Base-by-base conservation (phyloP, 2,329 filamentous ascomycete genomes). In the Apiospora sp. region DNA sequence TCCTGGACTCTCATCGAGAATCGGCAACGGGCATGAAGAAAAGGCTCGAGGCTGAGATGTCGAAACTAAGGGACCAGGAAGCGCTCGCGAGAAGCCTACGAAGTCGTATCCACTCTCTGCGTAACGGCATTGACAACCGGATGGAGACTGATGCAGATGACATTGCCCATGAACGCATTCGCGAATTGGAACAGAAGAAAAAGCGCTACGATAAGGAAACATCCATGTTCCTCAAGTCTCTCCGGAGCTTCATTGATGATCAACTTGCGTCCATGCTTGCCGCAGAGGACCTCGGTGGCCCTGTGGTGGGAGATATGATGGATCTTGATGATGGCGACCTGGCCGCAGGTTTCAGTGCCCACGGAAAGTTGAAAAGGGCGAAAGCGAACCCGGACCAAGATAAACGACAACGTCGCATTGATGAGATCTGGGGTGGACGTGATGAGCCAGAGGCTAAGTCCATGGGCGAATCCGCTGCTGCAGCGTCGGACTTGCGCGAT, bases 261-360 rank as follows among this genome's bases (percentile, higher is more conserved):
- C 88, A 90, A 54, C 86, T 97, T 0, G 92, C 93, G 1, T 83
- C 89, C 3, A 93, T 96, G 90, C 86, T 97, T 61, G 94, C 94
- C 8, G 93, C 93, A 0, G 94, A 97, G 83, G 93, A 95, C 78
- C 86, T 95, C 1, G 94, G 94, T 10, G 94, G 94, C 0, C 94
- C 94, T 0, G 92, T 95, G 14, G 93, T 95, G 0, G 93, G 94
- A 4, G 92, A 94, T 75, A 86, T 92, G 76, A 86, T 92, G 78
- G 90, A 93, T 80, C 78, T 93, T 30, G 83, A 91, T 85, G 77
- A 88, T 12, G 88, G 92, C 64, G 88, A 88, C 75, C 82, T 92
- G 7, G 87, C 86, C 6, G 87, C 86, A 12, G 90, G 89, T 1
- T 92, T 92, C 80, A 91, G 86, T 75, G 82, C 88, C 0, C 87